These are phyloP conservation scores for Candida sphagnicola DNA, from an alignment of 805 yeast genomes.

Conservation along the genomic window DNA sequence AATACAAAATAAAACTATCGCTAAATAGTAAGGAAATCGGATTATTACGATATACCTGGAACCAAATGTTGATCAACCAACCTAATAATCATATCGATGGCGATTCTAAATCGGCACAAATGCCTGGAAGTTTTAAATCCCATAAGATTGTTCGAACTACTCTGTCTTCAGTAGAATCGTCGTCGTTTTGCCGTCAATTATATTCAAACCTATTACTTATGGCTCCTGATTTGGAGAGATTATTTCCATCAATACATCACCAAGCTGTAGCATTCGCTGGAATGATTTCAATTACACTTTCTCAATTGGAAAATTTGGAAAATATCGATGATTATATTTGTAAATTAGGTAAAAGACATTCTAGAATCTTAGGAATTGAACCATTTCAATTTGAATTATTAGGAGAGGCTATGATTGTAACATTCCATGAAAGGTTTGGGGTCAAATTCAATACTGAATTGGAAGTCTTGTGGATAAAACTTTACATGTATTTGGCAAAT, in stretches of 20 bases:
- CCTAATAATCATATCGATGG: slow-evolving; percentile 15
- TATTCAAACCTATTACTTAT: slow-evolving; percentile 63
- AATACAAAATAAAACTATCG: slow-evolving; percentile 17
- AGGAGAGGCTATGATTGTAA: slow-evolving; percentile 69
- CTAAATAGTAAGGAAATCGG: slow-evolving; percentile 38
- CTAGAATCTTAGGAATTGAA: slow-evolving; percentile 71
- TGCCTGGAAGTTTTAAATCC: slow-evolving; percentile 31
- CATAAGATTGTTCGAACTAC: slow-evolving; percentile 4
- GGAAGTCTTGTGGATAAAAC: slow-evolving; percentile 68
- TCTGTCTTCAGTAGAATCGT: slow-evolving; percentile 27
- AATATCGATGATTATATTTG: slow-evolving; percentile 56
- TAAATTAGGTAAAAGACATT: slow-evolving; percentile 69
- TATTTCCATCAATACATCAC: slow-evolving; percentile 72
- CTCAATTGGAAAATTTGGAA: slow-evolving; percentile 56
- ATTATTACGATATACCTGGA: slow-evolving; percentile 45
- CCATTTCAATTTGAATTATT: slow-evolving; percentile 62
- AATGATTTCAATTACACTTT: slow-evolving; percentile 63
- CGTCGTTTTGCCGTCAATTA: slow-evolving; percentile 72
- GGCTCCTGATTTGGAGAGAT: slow-evolving; percentile 56
- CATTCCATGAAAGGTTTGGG: slow-evolving; percentile 63
- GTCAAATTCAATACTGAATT: slow-evolving; percentile 51
- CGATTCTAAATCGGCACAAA: slow-evolving; percentile 5
- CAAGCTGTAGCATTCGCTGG: slow-evolving; percentile 83
- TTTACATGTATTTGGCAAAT: slow-evolving; percentile 66
- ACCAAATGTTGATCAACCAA: slow-evolving; percentile 38